Evolutionary conservation across 768 basidiomycete species (phyloP), one percentile per base, ranked within the genome.

Genomic region (Kwoniella europaea): DNA sequence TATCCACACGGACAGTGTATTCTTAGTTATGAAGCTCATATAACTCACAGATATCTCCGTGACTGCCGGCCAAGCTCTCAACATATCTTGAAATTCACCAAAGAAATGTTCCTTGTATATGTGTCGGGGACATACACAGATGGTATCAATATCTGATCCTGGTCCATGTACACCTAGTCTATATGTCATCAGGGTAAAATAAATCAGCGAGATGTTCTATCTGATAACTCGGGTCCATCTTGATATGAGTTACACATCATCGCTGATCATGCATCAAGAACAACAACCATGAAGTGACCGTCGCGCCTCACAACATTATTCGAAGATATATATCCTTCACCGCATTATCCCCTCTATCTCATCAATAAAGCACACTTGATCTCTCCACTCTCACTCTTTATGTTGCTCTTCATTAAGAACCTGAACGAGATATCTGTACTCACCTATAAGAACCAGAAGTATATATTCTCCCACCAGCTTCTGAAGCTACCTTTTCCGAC

Each of bases 381-480:
- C 35, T 35, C 35, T 6, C 7, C 35, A 6, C 35, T 35, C 6
- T 6, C 6, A 35, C 7, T 9, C 35, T 35, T 1, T 9, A 35
- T 9, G 35, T 35, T 35, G 35, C 35, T 35, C 35, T 35, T 35
- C 35, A 1, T 35, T 9, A 35, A 35, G 35, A 1, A 35, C 4
- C 35, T 35, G 35, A 27, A 12, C 43, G 50, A 29, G 20, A 27
- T 18, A 5, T 9, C 9, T 27, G 27, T 42, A 70, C 82, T 56
- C 22, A 83, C 84, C 84, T 91, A 87, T 98, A 98, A 63, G 95
- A 98, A 53, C 97, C 97, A 84, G 96, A 99, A 7, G 97, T 98
- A 84, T 94, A 99, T 82, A 99, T 98, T 87, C 98, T 96, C 74
- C 95, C 97, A 63, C 97, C 97, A 10, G 97, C 93, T 59, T 92